Base-by-base conservation (phyloP, 2,329 filamentous ascomycete genomes). In the Scedosporium minutisporum region DNA sequence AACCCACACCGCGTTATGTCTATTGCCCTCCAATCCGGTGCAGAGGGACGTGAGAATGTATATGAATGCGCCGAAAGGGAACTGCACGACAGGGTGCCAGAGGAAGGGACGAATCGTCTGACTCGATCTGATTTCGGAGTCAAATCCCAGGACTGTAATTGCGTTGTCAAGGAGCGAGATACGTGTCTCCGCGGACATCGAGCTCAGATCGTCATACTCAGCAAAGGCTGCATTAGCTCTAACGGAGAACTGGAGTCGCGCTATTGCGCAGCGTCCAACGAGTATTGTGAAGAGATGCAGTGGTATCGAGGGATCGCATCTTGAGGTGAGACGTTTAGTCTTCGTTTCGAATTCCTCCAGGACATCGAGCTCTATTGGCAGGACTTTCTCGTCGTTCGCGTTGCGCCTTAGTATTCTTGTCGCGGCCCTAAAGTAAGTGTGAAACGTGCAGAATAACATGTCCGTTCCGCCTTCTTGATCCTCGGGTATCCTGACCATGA, bases 61-160 rank as follows among this genome's bases (percentile, higher is more conserved):
- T 12, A 57, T 38, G 23, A 62, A 57, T 4, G 60, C 48, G 21
- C 27, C 60, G 25, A 57, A 62, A 6, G 60, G 60, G n/a, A 62
- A 62, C 53, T 57, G 60, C 3, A 44, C 60, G 18, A 46, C 29
- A 23, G 33, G 48, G n/a, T 62, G 60, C 60, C 60, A 62, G 14
- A 62, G 60, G 29, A 62, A 62, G 2, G 48, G 60, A 38, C 29
- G 27, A 9, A 62, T 41, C 3, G 48, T 12, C n/a, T 42, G 38
- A n/a, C 7, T 57, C 10, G 51, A 41, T 10, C 25, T 38, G 3
- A 57, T 25, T 33, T 57, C 53, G 3, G 33, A 21, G n/a, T 62
- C 48, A 7, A 41, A 25, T 9, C 12, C 21, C 6, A 62, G 53
- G n/a, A 62, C 41, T 21, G 48, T 23, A n/a, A 62, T n/a, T 3